Evolutionary conservation across 306 rosid genomes (phyloP), one percentile per base, ranked within the genome.

Genomic region (Trichosanthes cucumerina): DNA sequence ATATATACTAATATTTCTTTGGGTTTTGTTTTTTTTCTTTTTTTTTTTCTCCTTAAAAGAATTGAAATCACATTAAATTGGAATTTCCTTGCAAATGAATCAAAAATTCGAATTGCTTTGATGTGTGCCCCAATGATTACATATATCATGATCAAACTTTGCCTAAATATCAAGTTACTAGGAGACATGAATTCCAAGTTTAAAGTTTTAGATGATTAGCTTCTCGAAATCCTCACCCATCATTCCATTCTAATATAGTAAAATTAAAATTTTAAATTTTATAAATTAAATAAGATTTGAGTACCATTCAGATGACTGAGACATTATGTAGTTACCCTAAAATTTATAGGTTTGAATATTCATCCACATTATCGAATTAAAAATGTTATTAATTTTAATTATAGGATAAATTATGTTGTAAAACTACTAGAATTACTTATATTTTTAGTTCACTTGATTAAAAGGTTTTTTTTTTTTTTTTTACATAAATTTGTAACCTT

Each of bases 151-250:
- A 72, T 26, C 57, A 8, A 72, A 36, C 77, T 47, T 72, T 72
- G 58, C 77, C 77, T 36, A 72, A 72, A 47, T 46, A 72, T 47
- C 59, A 72, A 72, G 77, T 47, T 72, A 47, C 41, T 23, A 44
- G 23, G 77, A 26, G 77, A 72, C 77, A 28, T 44, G 59, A 72
- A 47, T 47, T 72, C 75, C 38, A 69, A 69, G 75, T 24, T 69
- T 69, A 69, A 65, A 69, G 54, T 12, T 43, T 69, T 43, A 43
- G 34, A 69, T 69, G 34, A 69, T 69, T 43, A 21, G 47, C 74
- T 69, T 43, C 36, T 69, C 13, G 56, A 24, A 69, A 12, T 41
- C 14, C 6, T 12, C 54, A 11, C 75, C 34, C 75, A 65, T 66
- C 74, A 66, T 19, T 65, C 7, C 19, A 65, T 34, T 65, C 10